phyloP scores from a whole-genome alignment of 2,329 filamentous ascomycete genomes.

The Monilinia vaccinii-corymbosi region DNA sequence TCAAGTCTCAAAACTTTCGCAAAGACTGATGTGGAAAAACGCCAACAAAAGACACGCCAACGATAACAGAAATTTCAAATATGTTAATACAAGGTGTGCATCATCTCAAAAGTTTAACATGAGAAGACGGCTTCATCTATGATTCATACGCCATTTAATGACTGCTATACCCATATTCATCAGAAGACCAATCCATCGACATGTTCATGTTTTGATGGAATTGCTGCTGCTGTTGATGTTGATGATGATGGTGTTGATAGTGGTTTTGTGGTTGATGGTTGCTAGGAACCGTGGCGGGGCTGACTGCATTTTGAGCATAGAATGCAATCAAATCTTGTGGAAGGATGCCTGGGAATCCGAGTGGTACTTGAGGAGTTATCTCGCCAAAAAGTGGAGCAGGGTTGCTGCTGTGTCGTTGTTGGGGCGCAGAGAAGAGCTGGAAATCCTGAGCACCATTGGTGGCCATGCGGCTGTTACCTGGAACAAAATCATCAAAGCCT shows the following conservation, averaged over 20 bases:
- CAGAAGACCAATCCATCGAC: slow-evolving; percentile 11
- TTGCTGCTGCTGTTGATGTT: slow-evolving; percentile 1
- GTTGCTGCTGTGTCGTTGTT: slow-evolving; percentile 19
- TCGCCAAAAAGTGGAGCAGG: slow-evolving; percentile 25
- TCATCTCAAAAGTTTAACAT: not conserved
- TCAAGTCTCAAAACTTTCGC: not conserved
- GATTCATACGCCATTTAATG: not conserved
- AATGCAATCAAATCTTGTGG: slow-evolving; percentile 25
- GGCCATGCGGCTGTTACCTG: slow-evolving; percentile 14
- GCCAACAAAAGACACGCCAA: not conserved
- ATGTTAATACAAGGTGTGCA: not conserved
- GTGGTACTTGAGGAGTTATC: slow-evolving; percentile 16
- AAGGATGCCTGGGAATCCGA: slow-evolving; percentile 17
- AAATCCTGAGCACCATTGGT: slow-evolving; percentile 19
- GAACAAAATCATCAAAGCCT: slow-evolving; percentile 22
- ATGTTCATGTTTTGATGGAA: slow-evolving; percentile 8
- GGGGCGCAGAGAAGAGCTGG: slow-evolving; percentile 24
- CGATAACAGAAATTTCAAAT: not conserved
- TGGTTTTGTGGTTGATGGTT: slow-evolving; percentile 8
- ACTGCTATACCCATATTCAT: slow-evolving; percentile 4
- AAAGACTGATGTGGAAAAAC: not conserved
- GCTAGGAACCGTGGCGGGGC: slow-evolving; percentile 12
- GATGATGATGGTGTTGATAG: slow-evolving; percentile 4
- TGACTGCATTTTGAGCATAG: slow-evolving; percentile 22
- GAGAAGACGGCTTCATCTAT: not conserved